These are phyloP conservation scores for Calonectria montana DNA, from an alignment of 2,329 filamentous ascomycete species.

Conservation along the genomic window DNA sequence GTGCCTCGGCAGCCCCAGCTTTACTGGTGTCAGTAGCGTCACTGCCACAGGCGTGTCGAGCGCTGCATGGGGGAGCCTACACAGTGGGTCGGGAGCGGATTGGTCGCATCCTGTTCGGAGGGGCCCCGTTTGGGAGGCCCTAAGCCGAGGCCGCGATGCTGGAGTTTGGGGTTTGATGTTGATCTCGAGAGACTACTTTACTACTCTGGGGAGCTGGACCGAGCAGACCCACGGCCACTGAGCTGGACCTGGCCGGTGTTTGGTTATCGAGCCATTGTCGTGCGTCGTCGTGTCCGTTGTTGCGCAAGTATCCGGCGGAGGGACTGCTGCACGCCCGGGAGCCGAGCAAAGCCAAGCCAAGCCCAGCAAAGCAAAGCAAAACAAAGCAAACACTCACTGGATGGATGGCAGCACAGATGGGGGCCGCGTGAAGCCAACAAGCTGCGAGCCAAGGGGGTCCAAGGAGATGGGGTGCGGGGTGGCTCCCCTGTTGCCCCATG, in stretches of 20 bases:
- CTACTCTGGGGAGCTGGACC: slow-evolving; percentile 5
- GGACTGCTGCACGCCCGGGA: neutral
- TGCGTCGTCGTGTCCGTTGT: neutral
- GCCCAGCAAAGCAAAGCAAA: neutral
- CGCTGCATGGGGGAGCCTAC: slow-evolving; percentile 11
- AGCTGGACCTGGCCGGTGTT: neutral
- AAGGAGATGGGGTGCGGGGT: slow-evolving; percentile 23
- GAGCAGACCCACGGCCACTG: slow-evolving; percentile 6
- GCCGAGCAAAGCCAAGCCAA: neutral
- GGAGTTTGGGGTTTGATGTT: slow-evolving; percentile 7
- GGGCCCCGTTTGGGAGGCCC: slow-evolving; percentile 29
- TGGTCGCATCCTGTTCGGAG: slow-evolving; percentile 13
- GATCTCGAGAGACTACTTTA: slow-evolving; percentile 14
- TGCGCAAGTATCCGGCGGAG: neutral
- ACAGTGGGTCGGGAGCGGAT: neutral
- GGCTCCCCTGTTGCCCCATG: slow-evolving; percentile 10
- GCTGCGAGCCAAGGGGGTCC: slow-evolving; percentile 8
- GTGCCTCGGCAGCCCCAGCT: slow-evolving; percentile 46
- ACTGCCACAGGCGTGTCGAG: slow-evolving; percentile 16
- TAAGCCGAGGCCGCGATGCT: slow-evolving; percentile 37
- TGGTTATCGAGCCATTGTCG: neutral
- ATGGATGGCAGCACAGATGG: neutral
- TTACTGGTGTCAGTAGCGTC: slow-evolving; percentile 30
- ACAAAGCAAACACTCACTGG: neutral
- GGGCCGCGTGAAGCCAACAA: neutral